Base-by-base conservation (phyloP, 345 rosid genomes). In the Salix brachista region DNA sequence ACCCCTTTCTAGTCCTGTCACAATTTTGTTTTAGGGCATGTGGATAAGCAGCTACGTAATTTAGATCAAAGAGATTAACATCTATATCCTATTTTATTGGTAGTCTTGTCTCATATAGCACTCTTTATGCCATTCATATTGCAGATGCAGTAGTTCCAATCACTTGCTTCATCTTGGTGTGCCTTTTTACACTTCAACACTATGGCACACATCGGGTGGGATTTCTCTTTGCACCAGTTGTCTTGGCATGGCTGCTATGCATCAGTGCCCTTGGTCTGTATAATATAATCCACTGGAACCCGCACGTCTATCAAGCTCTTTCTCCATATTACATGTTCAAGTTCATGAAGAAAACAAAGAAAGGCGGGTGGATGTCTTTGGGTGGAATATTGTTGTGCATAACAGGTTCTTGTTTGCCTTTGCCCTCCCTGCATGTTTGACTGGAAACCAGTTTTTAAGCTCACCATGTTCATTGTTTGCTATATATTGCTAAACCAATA, bases 81-180 rank as follows among this genome's bases (percentile, higher is more conserved):
- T 34, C 12, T 72, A n/a, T 60, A 60, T 60, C 36, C 67, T 9
- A 39, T 60, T 73, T 64, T 25, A 37, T n/a, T 60, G 42, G 8
- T 25, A 37, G 36, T 60, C 14, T 60, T 60, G 8, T 9, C 2
- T 39, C 28, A 17, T 16, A 8, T 67, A 14, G 41, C 26, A 44
- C 17, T 46, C 14, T 23, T 37, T 65, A 41, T 68, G 21, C 19
- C 37, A n/a, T 8, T 18, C 62, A 5, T 32, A 56, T 67, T 83
- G 90, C 92, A 96, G 99, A 96, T 76, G 99, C 98, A 0, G 97
- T 94, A 70, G 80, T 96, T 85, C 99, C 98, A 46, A 96, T 96
- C 42, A 89, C 96, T 77, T 96, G 99, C 88, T 88, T 96, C 88
- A 96, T 94, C 83, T 80, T 96, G 79, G 89, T 91, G 79, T 94